A percentile compares a stretch with the other conserved stretches of the same genome.
Evolutionary conservation across 2,329 filamentous ascomycete species (phyloP).

Genomic region (Fusarium ramigenum): DNA sequence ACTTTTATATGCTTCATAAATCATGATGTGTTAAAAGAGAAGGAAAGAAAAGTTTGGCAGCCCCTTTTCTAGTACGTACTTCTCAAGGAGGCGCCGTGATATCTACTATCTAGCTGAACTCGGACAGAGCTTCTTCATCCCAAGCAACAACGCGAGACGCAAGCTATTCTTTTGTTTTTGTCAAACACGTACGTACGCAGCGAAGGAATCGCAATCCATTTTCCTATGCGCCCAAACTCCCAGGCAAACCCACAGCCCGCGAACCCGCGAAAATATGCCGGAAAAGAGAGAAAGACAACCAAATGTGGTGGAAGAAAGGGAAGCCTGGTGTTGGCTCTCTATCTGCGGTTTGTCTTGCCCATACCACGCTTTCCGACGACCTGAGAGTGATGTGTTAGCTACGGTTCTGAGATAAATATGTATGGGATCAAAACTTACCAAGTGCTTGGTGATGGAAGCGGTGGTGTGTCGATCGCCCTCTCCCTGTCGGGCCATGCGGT

Average conservation of each 20-base stretch:
- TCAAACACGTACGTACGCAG: conserved; percentile 24
- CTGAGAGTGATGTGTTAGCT: conserved; percentile 53
- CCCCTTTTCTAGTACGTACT: conserved; percentile 7
- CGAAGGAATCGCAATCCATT: conserved; percentile 34
- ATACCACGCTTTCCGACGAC: conserved; percentile 92
- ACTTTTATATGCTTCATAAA: conserved; percentile 35
- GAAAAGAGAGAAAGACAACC: conserved; percentile 38
- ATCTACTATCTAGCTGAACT: conserved; percentile 38
- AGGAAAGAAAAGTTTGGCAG: conserved; percentile 26
- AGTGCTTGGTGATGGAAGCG: conserved; percentile 85
- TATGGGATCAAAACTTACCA: conserved; percentile 68
- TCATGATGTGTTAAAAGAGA: conserved; percentile 37
- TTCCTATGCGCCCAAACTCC: conserved; percentile 47
- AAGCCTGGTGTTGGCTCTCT: conserved; percentile 43
- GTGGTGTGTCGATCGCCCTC: conserved; percentile 93
- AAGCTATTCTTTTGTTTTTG: conserved; percentile 9
- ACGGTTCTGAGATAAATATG: not conserved
- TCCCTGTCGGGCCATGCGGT: conserved; percentile 95
- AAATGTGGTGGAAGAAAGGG: conserved; percentile 30
- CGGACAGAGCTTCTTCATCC: conserved; percentile 27
- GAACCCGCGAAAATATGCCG: conserved; percentile 34
- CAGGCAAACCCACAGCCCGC: conserved; percentile 40
- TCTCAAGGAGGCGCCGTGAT: conserved; percentile 27
- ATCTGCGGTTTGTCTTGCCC: conserved; percentile 84
- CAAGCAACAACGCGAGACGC: conserved; percentile 30